A percentile compares a stretch with the other conserved stretches of the same genome.
phyloP scores from a whole-genome alignment of 148 eudicot species.

The Amaranthus hypochondriacus region DNA sequence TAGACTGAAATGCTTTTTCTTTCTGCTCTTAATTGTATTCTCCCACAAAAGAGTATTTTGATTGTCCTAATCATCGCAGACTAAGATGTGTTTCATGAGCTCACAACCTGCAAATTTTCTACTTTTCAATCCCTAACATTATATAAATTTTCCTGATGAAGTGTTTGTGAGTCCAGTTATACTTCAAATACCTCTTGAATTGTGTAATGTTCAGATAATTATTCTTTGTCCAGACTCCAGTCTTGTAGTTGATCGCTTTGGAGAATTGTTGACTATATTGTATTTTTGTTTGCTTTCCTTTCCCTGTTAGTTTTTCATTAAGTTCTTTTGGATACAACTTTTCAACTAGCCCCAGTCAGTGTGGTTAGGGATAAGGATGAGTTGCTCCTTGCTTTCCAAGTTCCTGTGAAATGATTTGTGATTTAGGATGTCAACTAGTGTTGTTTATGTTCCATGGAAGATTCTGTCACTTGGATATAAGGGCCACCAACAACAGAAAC shows the following conservation, averaged over 20 bases:
- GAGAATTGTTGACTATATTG: not conserved
- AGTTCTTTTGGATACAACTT: not conserved
- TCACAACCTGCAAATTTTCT: not conserved
- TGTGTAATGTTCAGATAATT: not conserved
- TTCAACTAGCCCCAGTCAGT: not conserved
- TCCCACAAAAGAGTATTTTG: not conserved
- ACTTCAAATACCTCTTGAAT: no score
- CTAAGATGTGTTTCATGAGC: not conserved
- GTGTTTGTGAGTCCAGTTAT: no score
- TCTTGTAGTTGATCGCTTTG: not conserved
- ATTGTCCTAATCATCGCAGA: not conserved
- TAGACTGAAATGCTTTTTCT: not conserved
- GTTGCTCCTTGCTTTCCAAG: not conserved
- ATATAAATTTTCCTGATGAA: no score
- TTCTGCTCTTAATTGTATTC: not conserved
- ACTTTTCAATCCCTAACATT: no score
- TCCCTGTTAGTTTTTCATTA: not conserved
- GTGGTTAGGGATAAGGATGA: not conserved
- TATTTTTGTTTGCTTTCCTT: not conserved
- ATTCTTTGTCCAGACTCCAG: not conserved
- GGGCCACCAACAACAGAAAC: not conserved
- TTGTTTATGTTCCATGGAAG: not conserved
- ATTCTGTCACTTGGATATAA: not conserved
- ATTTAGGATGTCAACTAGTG: not conserved
- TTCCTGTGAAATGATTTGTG: not conserved